These are phyloP conservation scores for Neonothopanus nambi DNA, from an alignment of 1,284 basidiomycete genomes.

Conservation along the genomic window DNA sequence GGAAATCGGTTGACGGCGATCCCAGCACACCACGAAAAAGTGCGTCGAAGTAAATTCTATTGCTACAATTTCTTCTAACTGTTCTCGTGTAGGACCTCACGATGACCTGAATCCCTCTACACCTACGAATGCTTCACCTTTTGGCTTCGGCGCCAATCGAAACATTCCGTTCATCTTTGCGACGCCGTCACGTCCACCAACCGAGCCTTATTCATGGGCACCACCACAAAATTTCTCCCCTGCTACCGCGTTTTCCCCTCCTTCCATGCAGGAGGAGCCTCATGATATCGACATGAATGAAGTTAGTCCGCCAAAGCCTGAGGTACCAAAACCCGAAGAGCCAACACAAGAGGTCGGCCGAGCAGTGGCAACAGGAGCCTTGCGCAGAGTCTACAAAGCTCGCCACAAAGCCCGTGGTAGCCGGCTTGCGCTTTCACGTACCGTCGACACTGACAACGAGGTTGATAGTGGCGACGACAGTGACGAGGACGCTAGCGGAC, in stretches of 20 bases:
- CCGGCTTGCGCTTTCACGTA: constrained; percentile 28
- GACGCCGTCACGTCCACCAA: constrained; percentile 48
- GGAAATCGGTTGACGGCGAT: constrained; percentile 35
- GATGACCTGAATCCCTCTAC: constrained; percentile 49
- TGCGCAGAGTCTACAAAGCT: constrained; percentile 67
- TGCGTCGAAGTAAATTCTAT: constrained; percentile 34
- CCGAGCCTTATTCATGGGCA: constrained; percentile 56
- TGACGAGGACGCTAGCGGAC: constrained; percentile 41
- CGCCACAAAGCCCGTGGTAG: constrained; percentile 50
- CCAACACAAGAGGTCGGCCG: constrained; percentile 40
- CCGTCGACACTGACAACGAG: constrained; percentile 32
- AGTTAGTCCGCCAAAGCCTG: constrained; percentile 55
- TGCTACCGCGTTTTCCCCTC: constrained; percentile 56
- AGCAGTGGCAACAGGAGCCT: constrained; percentile 63
- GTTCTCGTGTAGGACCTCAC: constrained; percentile 47
- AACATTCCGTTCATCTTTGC: constrained; percentile 74
- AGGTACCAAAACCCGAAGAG: constrained; percentile 42
- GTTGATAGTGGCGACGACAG: constrained; percentile 45
- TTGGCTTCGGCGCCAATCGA: constrained; percentile 55
- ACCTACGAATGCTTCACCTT: constrained; percentile 32
- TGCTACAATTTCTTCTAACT: background rate
- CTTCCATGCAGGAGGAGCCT: constrained; percentile 40
- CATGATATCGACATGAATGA: constrained; percentile 76
- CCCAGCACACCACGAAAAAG: constrained; percentile 61
- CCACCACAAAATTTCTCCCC: constrained; percentile 62